Conservation (phyloP, 106 monocot genomes). For the Acanthochlamys bracteata region DNA sequence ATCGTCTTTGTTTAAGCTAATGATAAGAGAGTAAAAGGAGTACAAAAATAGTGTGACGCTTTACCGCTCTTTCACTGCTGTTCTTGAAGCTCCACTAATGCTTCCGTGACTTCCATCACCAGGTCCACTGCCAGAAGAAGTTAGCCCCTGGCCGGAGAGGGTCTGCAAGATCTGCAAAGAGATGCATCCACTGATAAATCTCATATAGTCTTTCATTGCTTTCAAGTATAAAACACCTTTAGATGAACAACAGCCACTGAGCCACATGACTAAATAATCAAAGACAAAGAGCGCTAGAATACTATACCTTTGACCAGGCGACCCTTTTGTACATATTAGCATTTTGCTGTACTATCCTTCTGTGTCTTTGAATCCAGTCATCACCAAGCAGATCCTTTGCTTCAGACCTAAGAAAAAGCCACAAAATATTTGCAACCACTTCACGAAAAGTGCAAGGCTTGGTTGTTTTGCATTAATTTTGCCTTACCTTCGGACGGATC, state of each 20-base stretch:
- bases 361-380: slow-evolving; percentile 83
- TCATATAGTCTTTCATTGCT: no score
- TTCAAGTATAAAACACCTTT: no score
- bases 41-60: not conserved
- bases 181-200: no score
- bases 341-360: slow-evolving; percentile 79
- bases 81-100: slow-evolving; percentile 49
- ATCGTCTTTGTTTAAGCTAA: no score
- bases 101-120: slow-evolving; percentile 34
- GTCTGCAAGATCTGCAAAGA: slow-evolving; percentile 34
- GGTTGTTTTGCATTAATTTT: not conserved
- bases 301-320: slow-evolving; percentile 63
- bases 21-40: not conserved
- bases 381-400: slow-evolving; percentile 77
- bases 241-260: no score
- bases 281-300: no score
- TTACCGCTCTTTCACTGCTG: slow-evolving; percentile 65
- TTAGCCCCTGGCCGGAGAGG: slow-evolving; percentile 44
- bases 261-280: no score
- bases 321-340: slow-evolving; percentile 69
- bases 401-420: slow-evolving; percentile 46
- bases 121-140: slow-evolving; percentile 27
- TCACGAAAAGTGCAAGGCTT: not conserved
- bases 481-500: slow-evolving; percentile 71
- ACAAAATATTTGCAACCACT: not conserved